These are phyloP conservation scores for Nothophytophthora sp. DNA, from an alignment of 352 stramenopile genomes.

Conservation along the genomic window DNA sequence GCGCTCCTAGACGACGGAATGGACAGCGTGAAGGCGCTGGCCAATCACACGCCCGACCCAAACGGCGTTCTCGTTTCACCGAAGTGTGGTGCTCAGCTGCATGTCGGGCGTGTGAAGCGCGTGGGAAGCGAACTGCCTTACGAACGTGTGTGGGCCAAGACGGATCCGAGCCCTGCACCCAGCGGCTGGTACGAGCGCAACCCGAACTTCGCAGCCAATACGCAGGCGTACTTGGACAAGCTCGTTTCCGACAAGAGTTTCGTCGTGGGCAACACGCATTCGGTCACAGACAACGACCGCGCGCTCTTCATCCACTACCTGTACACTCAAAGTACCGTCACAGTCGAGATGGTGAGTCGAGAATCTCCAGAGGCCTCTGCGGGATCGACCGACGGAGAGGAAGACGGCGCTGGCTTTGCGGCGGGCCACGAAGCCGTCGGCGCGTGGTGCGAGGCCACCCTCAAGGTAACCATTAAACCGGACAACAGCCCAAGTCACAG, in stretches of 20 bases:
- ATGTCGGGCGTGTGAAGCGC: constrained; percentile 49
- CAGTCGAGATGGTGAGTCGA: constrained; percentile 46
- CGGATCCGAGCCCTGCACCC: constrained; percentile 21
- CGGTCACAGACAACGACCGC: constrained; percentile 33
- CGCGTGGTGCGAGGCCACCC: constrained; percentile 27
- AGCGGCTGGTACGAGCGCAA: constrained; percentile 40
- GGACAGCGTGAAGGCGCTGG: constrained; percentile 66
- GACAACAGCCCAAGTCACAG: constrained; percentile 13
- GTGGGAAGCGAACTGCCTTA: constrained; percentile 46
- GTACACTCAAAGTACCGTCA: constrained; percentile 29
- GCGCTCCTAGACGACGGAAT: constrained; percentile 38
- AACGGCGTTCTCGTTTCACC: constrained; percentile 52
- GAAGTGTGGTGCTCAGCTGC: constrained; percentile 45
- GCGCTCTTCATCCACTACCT: constrained; percentile 33
- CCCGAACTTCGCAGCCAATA: constrained; percentile 31
- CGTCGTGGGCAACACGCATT: constrained; percentile 36
- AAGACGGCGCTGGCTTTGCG: not conserved
- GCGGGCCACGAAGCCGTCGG: constrained; percentile 5
- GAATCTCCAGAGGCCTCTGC: not conserved
- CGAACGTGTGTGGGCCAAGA: constrained; percentile 57
- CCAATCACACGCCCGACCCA: constrained; percentile 50
- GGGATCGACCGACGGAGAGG: not conserved
- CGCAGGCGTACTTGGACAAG: constrained; percentile 38
- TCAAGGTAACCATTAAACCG: constrained; percentile 24
- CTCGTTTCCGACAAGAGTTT: constrained; percentile 40